Evolutionary conservation across 2,329 filamentous ascomycete species (phyloP).

Genomic region (Colletotrichum australisinense): DNA sequence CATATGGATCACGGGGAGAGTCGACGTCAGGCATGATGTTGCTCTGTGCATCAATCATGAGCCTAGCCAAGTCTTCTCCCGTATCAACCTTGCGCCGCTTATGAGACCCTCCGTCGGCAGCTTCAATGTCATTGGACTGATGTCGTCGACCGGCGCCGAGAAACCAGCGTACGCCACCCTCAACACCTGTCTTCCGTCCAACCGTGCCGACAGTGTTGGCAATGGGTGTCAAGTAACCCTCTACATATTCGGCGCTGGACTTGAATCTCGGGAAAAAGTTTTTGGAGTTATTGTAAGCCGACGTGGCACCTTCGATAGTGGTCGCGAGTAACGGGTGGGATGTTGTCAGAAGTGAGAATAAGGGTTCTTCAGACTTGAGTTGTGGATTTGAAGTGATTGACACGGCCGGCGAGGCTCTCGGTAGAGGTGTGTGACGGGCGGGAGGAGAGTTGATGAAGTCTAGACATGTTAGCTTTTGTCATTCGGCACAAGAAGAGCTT

Average conservation of each 20-base stretch:
- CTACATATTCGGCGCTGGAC: slow-evolving; percentile 90
- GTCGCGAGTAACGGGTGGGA: slow-evolving; percentile 88
- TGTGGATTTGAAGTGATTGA: slow-evolving; percentile 47
- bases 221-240: slow-evolving; percentile 87
- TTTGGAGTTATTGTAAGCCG: slow-evolving; percentile 88
- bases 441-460: slow-evolving; percentile 76
- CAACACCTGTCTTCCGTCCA: slow-evolving; percentile 86
- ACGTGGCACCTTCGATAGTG: slow-evolving; percentile 85
- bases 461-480: slow-evolving; percentile 42
- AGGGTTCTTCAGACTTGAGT: slow-evolving; percentile 70
- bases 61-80: slow-evolving; percentile 47
- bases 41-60: slow-evolving; percentile 33
- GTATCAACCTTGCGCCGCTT: slow-evolving; percentile 69
- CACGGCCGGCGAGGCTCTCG: slow-evolving; percentile 49
- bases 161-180: slow-evolving; percentile 88
- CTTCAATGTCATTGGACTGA: slow-evolving; percentile 59
- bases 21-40: slow-evolving; percentile 35
- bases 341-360: slow-evolving; percentile 87
- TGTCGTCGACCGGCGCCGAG: slow-evolving; percentile 70
- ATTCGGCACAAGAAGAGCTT: background rate
- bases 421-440: slow-evolving; percentile 54
- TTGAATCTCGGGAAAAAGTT: slow-evolving; percentile 91
- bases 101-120: slow-evolving; percentile 57
- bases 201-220: slow-evolving; percentile 89
- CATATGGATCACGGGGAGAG: slow-evolving; percentile 38